phyloP scores from a whole-genome alignment of 495 filamentous ascomycete genomes.

The Aspergillus saccharolyticus region DNA sequence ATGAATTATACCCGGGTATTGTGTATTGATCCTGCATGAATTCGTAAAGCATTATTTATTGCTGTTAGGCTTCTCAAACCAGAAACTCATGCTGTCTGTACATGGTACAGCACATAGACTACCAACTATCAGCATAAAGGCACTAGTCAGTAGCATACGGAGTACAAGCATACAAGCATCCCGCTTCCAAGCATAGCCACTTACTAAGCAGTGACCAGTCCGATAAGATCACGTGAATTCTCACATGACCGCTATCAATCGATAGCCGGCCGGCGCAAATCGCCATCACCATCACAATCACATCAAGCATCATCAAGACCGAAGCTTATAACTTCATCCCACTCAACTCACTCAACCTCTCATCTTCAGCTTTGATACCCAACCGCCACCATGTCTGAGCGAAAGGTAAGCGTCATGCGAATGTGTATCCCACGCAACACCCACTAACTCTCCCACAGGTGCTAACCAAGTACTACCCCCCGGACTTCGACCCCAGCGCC shows the following conservation, averaged over 20 bases:
- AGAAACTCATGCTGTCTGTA: no score
- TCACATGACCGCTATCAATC: neutral
- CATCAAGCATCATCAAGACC: neutral
- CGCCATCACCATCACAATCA: neutral
- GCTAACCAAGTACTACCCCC: constrained; percentile 74
- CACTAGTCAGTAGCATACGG: no score
- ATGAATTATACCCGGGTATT: constrained; percentile 1
- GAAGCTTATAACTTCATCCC: no score
- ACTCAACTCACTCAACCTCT: neutral
- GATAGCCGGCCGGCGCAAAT: neutral
- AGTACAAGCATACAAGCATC: neutral
- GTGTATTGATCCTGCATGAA: neutral
- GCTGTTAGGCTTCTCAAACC: neutral
- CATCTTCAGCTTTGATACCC: neutral
- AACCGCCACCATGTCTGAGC: constrained; percentile 72
- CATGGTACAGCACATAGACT: no score
- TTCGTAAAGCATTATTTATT: no score
- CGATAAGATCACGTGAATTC: neutral
- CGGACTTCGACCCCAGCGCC: constrained; percentile 92
- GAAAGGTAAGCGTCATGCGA: constrained; percentile 15
- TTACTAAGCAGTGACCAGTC: neutral
- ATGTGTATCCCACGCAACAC: no score
- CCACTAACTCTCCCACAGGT: neutral
- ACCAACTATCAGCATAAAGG: no score
- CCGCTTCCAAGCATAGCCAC: neutral